Conservation (phyloP, 139 green algal genomes). For the Chlamydomonas applanata region DNA sequence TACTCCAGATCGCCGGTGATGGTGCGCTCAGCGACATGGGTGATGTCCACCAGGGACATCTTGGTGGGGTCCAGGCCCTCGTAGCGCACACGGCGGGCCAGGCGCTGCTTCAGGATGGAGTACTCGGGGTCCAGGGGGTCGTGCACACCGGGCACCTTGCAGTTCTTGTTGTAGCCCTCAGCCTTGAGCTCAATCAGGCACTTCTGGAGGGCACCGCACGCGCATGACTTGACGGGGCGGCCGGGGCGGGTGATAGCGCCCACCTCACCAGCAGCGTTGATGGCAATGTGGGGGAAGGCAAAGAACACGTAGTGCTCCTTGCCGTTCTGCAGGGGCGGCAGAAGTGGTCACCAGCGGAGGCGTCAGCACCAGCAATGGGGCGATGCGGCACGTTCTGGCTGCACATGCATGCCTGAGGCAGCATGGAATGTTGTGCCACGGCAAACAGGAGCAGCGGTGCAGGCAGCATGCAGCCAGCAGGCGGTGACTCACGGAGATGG, state of each 20-base stretch:
- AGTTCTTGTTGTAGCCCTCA: conserved; percentile 45
- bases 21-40: conserved; percentile 69
- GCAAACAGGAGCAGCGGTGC: too few species aligned
- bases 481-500: conserved; percentile 17
- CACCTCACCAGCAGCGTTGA: conserved; percentile 65
- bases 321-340: conserved; percentile 27
- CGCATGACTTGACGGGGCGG: conserved; percentile 54
- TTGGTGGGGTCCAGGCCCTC: conserved; percentile 38
- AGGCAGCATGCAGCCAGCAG: too few species aligned
- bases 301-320: conserved; percentile 68
- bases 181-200: conserved; percentile 40
- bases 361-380: too few species aligned
- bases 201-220: conserved; percentile 81
- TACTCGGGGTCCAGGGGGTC: conserved; percentile 79
- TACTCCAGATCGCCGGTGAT: conserved; percentile 84
- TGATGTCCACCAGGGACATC: conserved; percentile 68
- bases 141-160: conserved; percentile 51
- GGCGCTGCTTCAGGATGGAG: conserved; percentile 80
- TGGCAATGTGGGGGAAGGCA: conserved; percentile 87
- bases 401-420: too few species aligned
- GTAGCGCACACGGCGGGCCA: conserved; percentile 56
- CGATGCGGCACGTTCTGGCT: too few species aligned
- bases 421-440: too few species aligned
- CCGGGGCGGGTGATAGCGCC: conserved; percentile 68
- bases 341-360: background rate